Percentiles rank a stretch among this genome's conserved stretches.
Conservation (phyloP, 371 early-diverging fungal species). For the Mucor mucedo region DNA sequence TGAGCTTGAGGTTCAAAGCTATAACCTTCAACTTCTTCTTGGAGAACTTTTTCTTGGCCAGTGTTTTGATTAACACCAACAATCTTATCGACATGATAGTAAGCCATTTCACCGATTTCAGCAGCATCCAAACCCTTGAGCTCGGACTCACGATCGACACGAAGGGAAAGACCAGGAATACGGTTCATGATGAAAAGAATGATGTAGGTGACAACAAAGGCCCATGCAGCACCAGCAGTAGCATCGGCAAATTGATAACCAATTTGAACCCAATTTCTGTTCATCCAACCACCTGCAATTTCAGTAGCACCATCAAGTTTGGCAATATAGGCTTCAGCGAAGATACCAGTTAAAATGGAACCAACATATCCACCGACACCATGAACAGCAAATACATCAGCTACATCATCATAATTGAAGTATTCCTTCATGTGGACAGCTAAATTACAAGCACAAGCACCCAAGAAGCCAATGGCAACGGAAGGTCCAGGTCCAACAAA, state of each 20-base stretch:
- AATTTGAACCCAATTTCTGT: slow-evolving; percentile 82
- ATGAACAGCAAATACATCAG: slow-evolving; percentile 88
- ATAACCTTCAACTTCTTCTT: slow-evolving; percentile 42
- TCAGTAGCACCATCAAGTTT: slow-evolving; percentile 69
- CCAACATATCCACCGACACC: slow-evolving; percentile 90
- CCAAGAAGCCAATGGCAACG: slow-evolving; percentile 79
- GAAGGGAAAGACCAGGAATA: slow-evolving; percentile 77
- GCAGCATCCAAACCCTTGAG: slow-evolving; percentile 76
- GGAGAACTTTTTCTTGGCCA: slow-evolving; percentile 44
- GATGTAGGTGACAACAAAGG: slow-evolving; percentile 76
- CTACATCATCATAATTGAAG: slow-evolving; percentile 87
- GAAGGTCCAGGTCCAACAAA: slow-evolving; percentile 86
- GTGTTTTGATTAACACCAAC: slow-evolving; percentile 44
- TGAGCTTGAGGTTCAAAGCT: slow-evolving; percentile 27
- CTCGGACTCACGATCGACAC: slow-evolving; percentile 76
- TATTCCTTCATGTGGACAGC: slow-evolving; percentile 79
- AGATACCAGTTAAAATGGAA: slow-evolving; percentile 86
- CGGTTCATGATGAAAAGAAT: slow-evolving; percentile 80
- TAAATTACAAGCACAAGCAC: slow-evolving; percentile 76
- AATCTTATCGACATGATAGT: slow-evolving; percentile 57
- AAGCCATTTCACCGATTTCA: slow-evolving; percentile 82
- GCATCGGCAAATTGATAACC: slow-evolving; percentile 82
- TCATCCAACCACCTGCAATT: slow-evolving; percentile 85
- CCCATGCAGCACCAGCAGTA: slow-evolving; percentile 78
- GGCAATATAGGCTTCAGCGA: slow-evolving; percentile 81